Evolutionary conservation across 2,329 filamentous ascomycete species (phyloP), one percentile per base, ranked within the genome.

Genomic region (Myrmaecium sp.): DNA sequence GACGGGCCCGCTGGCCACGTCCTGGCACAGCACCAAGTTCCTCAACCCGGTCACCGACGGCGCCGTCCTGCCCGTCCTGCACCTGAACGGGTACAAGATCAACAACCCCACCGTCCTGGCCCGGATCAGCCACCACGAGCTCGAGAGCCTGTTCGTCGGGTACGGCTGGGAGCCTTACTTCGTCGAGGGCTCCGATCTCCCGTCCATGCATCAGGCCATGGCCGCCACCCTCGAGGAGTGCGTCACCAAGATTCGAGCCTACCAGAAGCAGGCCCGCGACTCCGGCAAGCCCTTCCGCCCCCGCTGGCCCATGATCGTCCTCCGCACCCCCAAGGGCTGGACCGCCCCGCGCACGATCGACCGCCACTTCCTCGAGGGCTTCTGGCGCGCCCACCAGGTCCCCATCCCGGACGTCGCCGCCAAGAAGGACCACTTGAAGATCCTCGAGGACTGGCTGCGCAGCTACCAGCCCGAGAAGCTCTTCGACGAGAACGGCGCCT

Each of bases 61-160:
- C 16, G 78, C 76, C 19, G 78, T 84, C 5, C 60, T 84, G 2
- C 78, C 78, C 0, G 70, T 84, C 5, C 62, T 84, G 7, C 76
- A 84, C 47, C 60, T 84, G 17, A 84, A 84, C 40, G 78, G 78
- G 24, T 84, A 83, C 63, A 84, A 84, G 60, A 83, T 83, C 58
- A 79, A 80, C 58, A 80, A 81, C 49, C 75, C 75, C 6, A 30
- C 28, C 5, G 44, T 84, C 1, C 64, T 83, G 10, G 70, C 77
- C 9, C 69, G 78, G 36, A 74, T 84, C 42, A 67, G 68, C 22
- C 75, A 82, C 46, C 67, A 76, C 34, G 78, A 84, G 51, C 60
- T 84, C 5, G 64, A 70, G 38, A 56, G 62, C 14, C 58, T 84
- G 11, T 77, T 84, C 49, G 36, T 66, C 21, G 78, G 78, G 16